Conservation (phyloP, 73 alveolate genomes). For the Paramecium primaurelia region DNA sequence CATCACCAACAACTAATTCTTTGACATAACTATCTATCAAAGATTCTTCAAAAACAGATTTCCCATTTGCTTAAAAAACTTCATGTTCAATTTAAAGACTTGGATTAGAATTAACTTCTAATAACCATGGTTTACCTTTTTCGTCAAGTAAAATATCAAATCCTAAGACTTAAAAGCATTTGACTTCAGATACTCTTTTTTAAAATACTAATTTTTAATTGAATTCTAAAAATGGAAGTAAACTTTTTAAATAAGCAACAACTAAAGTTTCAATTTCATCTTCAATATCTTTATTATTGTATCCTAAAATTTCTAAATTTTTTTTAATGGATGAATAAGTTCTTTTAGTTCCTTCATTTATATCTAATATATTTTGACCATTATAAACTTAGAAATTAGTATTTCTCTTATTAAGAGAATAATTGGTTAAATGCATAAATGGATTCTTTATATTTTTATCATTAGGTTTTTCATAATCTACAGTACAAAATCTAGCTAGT, state of each 20-base stretch:
- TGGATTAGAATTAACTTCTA: constrained; percentile 91
- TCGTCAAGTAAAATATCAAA: constrained; percentile 84
- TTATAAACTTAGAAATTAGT: constrained; percentile 66
- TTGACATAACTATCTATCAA: constrained; percentile 72
- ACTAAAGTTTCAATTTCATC: constrained; percentile 60
- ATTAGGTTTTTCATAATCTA: constrained; percentile 79
- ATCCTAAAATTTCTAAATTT: constrained; percentile 55
- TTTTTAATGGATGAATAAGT: constrained; percentile 67
- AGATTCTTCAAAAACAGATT: constrained; percentile 60
- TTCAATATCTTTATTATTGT: constrained; percentile 61
- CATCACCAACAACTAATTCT: constrained; percentile 66
- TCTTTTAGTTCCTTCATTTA: constrained; percentile 76
- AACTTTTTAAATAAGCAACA: constrained; percentile 7
- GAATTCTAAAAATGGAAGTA: constrained; percentile 46
- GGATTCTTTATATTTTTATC: constrained; percentile 69
- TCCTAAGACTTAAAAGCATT: constrained; percentile 82
- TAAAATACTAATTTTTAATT: constrained; percentile 36
- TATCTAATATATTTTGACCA: constrained; percentile 62
- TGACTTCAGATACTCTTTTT: constrained; percentile 32
- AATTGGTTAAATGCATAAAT: constrained; percentile 88
- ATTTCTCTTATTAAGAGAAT: constrained; percentile 81
- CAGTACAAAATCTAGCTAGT: constrained; percentile 93
- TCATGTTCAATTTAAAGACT: constrained; percentile 73
- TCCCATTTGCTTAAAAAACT: constrained; percentile 56
- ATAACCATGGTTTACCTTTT: constrained; percentile 78